Percentiles rank a stretch among this genome's conserved stretches.
phyloP scores from a whole-genome alignment of 768 basidiomycete genomes.

The Lanmaoa pseudosensibilis region DNA sequence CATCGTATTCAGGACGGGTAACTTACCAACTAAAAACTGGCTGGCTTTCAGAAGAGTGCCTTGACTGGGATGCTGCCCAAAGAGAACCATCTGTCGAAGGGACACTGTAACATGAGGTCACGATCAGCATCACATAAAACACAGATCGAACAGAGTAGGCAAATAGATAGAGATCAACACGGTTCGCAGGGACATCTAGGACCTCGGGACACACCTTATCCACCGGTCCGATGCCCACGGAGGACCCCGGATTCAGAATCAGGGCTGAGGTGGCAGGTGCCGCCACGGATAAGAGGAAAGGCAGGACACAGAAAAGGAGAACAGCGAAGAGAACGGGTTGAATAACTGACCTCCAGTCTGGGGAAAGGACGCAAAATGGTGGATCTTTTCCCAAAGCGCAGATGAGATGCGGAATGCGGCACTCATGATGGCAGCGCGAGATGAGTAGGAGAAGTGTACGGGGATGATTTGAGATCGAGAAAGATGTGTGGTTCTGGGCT shows the following conservation, averaged over 20 bases:
- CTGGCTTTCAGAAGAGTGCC: constrained; percentile 18
- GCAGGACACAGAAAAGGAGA: too few relatives aligned
- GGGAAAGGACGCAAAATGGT: constrained; percentile 88
- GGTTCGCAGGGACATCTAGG: not conserved
- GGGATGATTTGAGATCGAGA: constrained; percentile 1
- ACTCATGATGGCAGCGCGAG: constrained; percentile 31
- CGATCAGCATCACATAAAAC: constrained; percentile 7
- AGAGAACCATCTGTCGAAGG: constrained; percentile 19
- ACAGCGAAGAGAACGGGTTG: not conserved
- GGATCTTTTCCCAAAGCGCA: constrained; percentile 85
- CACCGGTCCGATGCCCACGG: not conserved
- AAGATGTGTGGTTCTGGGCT: not conserved
- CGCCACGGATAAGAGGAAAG: not conserved
- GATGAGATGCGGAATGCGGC: constrained; percentile 67
- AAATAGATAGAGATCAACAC: not conserved
- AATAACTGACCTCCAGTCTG: constrained; percentile 77
- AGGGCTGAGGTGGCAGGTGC: not conserved
- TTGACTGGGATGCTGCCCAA: constrained; percentile 20
- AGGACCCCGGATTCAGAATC: not conserved
- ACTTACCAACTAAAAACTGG: constrained; percentile 18
- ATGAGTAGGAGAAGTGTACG: not conserved
- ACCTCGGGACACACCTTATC: not conserved
- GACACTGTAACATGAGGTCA: constrained; percentile 5
- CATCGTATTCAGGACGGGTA: not conserved
- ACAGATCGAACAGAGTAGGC: not conserved